Evolutionary conservation across 345 rosid species (phyloP).

Genomic region (Microthlaspi erraticum): DNA sequence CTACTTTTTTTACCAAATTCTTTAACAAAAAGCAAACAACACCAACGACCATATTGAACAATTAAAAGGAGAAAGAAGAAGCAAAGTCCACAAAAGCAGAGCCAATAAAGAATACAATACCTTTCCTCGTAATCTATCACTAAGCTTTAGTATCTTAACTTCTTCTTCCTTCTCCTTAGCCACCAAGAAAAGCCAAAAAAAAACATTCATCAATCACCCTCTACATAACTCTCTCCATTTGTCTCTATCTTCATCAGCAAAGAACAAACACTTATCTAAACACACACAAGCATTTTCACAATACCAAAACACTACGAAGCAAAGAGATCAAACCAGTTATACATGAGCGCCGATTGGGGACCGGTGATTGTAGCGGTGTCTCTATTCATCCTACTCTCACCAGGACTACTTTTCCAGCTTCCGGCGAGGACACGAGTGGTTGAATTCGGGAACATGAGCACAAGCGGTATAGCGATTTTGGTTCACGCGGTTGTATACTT

Average conservation of each 20-base stretch:
- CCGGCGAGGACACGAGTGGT: conserved; percentile 76
- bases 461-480: conserved; percentile 87
- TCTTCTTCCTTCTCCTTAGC: conserved; percentile 38
- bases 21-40: conserved; percentile 44
- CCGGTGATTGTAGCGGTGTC: conserved; percentile 70
- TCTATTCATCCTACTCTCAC: conserved; percentile 82
- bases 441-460: conserved; percentile 94
- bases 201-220: conserved; percentile 29
- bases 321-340: conserved; percentile 5
- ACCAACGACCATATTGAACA: conserved; percentile 38
- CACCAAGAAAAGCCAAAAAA: conserved; percentile 46
- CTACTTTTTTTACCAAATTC: conserved; percentile 37
- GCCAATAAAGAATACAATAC: conserved; percentile 40
- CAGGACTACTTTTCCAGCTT: conserved; percentile 86
- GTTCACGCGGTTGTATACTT: conserved; percentile 86
- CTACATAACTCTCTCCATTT: conserved; percentile 38
- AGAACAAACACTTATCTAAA: conserved; percentile 18
- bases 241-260: conserved; percentile 32
- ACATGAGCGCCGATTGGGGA: conserved; percentile 89
- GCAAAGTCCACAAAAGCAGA: conserved; percentile 38
- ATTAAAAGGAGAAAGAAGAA: conserved; percentile 8
- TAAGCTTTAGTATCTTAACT: conserved; percentile 26
- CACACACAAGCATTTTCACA: not conserved
- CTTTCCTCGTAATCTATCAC: conserved; percentile 41
- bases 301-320: conserved; percentile 6